A percentile compares a stretch with the other conserved stretches of the same genome.
Evolutionary conservation across 768 basidiomycete genomes (phyloP).

Genomic region (Jaapia argillacea): DNA sequence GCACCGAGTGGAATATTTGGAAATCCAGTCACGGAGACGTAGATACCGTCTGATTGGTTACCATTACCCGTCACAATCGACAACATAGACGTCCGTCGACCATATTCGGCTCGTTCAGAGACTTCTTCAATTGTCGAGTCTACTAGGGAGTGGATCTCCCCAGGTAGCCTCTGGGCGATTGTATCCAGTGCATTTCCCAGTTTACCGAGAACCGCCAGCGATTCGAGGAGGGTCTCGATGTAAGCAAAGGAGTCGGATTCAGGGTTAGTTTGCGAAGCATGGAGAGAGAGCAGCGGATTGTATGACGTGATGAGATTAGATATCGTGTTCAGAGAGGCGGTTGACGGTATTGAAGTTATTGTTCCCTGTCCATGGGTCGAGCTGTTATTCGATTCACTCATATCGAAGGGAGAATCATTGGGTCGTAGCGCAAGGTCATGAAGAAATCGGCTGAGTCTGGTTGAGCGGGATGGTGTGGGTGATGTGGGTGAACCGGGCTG

Average conservation of each 20-base stretch:
- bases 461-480: conserved; percentile 27
- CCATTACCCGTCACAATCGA: conserved; percentile 22
- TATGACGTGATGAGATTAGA: too few relatives aligned
- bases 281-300: too few relatives aligned
- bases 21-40: conserved; percentile 22
- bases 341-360: too few relatives aligned
- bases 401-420: conserved; percentile 69
- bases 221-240: conserved; percentile 86
- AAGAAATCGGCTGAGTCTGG: conserved; percentile 53
- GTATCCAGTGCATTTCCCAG: conserved; percentile 78
- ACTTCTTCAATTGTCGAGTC: conserved; percentile 88
- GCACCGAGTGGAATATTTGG: conserved; percentile 5
- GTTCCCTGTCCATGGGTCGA: too few relatives aligned
- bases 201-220: conserved; percentile 85
- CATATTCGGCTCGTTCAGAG: conserved; percentile 80
- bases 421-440: conserved; percentile 56
- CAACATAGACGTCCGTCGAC: conserved; percentile 37
- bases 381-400: conserved; percentile 36
- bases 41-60: conserved; percentile 39
- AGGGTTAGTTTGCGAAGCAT: too few relatives aligned
- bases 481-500: conserved; percentile 30
- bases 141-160: conserved; percentile 77
- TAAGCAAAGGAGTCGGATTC: conserved; percentile 92
- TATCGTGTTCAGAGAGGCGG: too few relatives aligned
- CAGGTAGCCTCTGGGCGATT: conserved; percentile 70